Evolutionary conservation across 129 eudicot species (phyloP), one percentile per base, ranked within the genome.

Genomic region (Erigeron canadensis): DNA sequence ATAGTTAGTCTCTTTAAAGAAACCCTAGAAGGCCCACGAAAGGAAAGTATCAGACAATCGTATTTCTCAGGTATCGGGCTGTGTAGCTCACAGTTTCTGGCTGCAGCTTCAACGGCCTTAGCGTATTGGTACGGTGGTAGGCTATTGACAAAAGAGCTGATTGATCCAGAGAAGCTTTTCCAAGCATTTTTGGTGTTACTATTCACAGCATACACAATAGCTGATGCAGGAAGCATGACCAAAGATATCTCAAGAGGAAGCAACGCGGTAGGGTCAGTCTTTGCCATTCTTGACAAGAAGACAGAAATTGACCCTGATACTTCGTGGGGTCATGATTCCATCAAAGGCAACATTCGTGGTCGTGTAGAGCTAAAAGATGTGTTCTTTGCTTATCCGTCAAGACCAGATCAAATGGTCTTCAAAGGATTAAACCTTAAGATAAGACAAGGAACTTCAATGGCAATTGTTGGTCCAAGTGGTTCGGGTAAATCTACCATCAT

Each of bases 141-240:
- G 76, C 78, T 84, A 59, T 54, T 89, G 23, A 11, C 80, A 34
- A 15, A 84, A 59, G 78, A 68, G 18, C 3, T 60, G 11, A 86
- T 86, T 48, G 42, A 71, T 39, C 84, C 91, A 0, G 81, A 84
- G 79, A 45, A 61, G 55, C 83, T 89, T 48, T 89, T 89, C 45
- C 96, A 86, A 80, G 86, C 87, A 5, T 89, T 89, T 71, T 48
- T 89, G 47, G 83, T 82, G 40, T 77, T 89, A 58, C 63, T 86
- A 28, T 82, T 80, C 48, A 89, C 92, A 6, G 96, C 89, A 23
- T 84, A 86, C 58, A 84, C 83, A 3, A 89, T 89, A 59, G 96
- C 92, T 12, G 96, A 89, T 61, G 91, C 96, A 12, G 96, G 88
- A 16, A 89, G 96, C 76, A 86, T 84, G 89, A 89, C 92, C 11